Evolutionary conservation across 2,329 filamentous ascomycete genomes (phyloP), one percentile per base, ranked within the genome.

Genomic region (Alternaria arborescens): DNA sequence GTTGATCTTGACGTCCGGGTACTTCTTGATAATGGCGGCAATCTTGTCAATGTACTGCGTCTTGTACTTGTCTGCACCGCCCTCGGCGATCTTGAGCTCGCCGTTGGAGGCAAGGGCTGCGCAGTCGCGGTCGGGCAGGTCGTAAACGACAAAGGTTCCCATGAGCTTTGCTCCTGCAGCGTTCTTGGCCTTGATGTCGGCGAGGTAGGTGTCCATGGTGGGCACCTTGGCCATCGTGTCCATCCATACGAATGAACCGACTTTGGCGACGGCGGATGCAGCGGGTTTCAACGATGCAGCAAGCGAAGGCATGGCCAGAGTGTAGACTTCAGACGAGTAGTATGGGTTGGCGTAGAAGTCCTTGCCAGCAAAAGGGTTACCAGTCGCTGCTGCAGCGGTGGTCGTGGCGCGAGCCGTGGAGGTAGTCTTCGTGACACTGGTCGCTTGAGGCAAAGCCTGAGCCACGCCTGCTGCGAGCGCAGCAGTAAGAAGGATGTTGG

Each of bases 81-180:
- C 76, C 57, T 88, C 76, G 60, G 83, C 85, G 58, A 88, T 85
- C 20, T 81, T 78, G 46, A 87, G 83, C 75, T 89, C 87, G 61
- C 87, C 87, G 70, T 89, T 89, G 64, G 87, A 89, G 14, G 87
- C 87, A 67, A 86, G 80, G 51, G 87, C 87, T 14, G 87, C 84
- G 70, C 87, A 89, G 72, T 89, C 87, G 72, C 87, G 85, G 67
- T 88, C 86, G 44, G 87, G 87, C 12, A 89, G 78, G 72, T 89
- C 84, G 75, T 89, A 89, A 55, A 89, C 85, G 55, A 89, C 87
- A 54, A 89, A 84, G 2, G 80, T 81, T 18, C 81, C 82, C 18
- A 82, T 80, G 58, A 83, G 80, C 52, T 73, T 82, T 8, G 82
- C 82, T n/a, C 83, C 83, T 26, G 79, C 82, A 26, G 73, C 77